A percentile compares a stretch with the other conserved stretches of the same genome.
These are phyloP conservation scores for Carex pumila DNA, from an alignment of 176 grass and related monocot genomes.

Conservation along the genomic window DNA sequence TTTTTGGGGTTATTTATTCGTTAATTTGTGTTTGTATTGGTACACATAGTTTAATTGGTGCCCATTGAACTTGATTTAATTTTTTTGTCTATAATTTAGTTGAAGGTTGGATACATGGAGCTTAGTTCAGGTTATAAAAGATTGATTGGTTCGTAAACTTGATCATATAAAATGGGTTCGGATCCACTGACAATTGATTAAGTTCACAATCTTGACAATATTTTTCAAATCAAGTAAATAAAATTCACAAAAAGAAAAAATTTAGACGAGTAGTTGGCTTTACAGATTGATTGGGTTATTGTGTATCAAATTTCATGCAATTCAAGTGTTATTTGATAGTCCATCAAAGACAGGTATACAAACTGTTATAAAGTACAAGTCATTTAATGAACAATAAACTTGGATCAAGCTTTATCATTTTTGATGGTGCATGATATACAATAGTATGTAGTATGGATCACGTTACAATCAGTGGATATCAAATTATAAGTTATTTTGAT, in stretches of 20 bases:
- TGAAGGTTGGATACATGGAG: neutral
- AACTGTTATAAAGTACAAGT: neutral
- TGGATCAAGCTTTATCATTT: neutral
- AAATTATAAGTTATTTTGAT: neutral
- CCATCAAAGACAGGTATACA: neutral
- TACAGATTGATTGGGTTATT: neutral
- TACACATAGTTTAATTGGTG: neutral
- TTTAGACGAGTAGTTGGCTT: neutral
- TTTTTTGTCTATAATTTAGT: neutral
- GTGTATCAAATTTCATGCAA: neutral
- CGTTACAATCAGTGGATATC: neutral
- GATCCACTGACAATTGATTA: neutral
- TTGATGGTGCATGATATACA: neutral
- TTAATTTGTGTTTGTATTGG: neutral
- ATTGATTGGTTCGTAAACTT: neutral
- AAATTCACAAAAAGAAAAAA: neutral
- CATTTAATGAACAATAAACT: neutral
- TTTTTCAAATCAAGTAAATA: neutral
- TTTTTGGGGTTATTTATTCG: neutral
- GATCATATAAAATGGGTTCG: neutral
- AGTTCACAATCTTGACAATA: neutral
- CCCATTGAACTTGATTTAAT: neutral
- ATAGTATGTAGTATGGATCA: neutral
- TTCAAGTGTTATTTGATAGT: neutral
- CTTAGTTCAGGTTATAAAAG: neutral